phyloP scores from a whole-genome alignment of 2,329 filamentous ascomycete genomes.

The Colletotrichum magnum region DNA sequence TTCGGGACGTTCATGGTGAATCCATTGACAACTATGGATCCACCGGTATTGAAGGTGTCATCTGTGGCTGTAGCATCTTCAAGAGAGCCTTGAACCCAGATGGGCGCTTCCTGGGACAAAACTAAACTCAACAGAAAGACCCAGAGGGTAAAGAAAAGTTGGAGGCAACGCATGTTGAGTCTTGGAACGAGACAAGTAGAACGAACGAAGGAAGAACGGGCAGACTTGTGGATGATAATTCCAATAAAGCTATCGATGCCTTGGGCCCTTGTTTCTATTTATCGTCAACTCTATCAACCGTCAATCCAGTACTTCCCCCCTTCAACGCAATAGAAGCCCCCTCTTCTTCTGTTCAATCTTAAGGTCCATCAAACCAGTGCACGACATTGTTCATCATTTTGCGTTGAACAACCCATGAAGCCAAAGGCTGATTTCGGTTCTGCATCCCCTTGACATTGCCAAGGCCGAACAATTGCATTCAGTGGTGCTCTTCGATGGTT shows the following conservation, averaged over 20 bases:
- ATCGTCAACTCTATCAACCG: background rate
- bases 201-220: too few species aligned
- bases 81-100: conserved; percentile 51
- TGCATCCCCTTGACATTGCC: conserved; percentile 23
- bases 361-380: background rate
- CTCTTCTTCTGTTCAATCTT: background rate
- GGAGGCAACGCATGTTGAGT: conserved; percentile 1
- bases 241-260: background rate
- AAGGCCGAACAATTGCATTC: background rate
- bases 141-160: conserved; percentile 6
- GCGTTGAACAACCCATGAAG: background rate
- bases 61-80: conserved; percentile 51
- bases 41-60: conserved; percentile 60
- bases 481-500: background rate
- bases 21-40: conserved; percentile 60
- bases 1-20: conserved; percentile 62
- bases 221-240: background rate
- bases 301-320: background rate
- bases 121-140: conserved; percentile 41
- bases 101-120: conserved; percentile 45
- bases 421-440: conserved; percentile 4
- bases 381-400: background rate
- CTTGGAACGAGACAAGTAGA: background rate
- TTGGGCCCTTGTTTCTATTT: background rate
- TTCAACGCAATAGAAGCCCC: background rate